Evolutionary conservation across 2,329 filamentous ascomycete genomes (phyloP).

Genomic region (Penicillium verrucosum): DNA sequence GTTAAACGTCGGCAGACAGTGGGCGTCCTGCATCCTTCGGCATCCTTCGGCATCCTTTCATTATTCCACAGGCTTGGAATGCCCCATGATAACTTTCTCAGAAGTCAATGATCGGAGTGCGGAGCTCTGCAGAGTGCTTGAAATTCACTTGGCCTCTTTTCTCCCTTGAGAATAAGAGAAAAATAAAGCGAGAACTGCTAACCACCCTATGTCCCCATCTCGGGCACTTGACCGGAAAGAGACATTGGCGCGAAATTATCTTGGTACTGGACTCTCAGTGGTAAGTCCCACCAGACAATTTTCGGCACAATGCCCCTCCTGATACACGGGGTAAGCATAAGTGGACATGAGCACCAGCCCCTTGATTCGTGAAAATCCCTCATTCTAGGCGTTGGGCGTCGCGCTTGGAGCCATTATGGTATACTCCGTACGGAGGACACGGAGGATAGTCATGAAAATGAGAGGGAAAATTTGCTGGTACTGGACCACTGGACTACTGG

Average conservation of each 20-base stretch:
- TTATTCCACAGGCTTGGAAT: conserved; percentile 3
- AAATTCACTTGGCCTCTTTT: not conserved
- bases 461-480: not conserved
- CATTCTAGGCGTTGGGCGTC: not conserved
- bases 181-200: not conserved
- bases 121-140: not conserved
- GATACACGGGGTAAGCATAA: conserved; percentile 7
- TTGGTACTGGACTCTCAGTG: conserved; percentile 7
- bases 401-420: not conserved
- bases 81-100: not conserved
- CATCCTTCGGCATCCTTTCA: conserved; percentile 2
- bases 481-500: not conserved
- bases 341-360: conserved; percentile 1
- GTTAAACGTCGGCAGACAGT: not conserved
- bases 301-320: conserved; percentile 8
- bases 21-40: not conserved
- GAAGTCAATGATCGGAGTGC: not conserved
- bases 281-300: not conserved
- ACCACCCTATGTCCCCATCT: conserved; percentile 1
- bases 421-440: not conserved
- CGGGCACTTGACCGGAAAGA: conserved; percentile 18
- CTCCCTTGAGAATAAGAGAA: not conserved
- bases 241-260: conserved; percentile 9
- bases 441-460: not conserved
- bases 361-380: conserved; percentile 7